Base-by-base conservation (phyloP, 768 basidiomycete species). In the Amanita exitialis region DNA sequence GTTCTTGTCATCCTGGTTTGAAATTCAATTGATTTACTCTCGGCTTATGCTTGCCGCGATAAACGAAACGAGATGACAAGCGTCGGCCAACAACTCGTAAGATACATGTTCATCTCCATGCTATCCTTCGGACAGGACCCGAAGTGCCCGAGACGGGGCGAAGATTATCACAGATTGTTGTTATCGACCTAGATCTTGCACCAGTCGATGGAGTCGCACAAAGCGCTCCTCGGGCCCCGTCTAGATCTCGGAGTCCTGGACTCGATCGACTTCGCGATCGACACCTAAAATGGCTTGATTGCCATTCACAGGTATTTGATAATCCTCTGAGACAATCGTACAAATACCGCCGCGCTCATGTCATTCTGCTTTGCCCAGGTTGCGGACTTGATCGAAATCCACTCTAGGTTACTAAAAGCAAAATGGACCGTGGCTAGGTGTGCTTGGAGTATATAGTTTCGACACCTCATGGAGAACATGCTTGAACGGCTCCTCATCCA, bases 401-500 rank as follows among this genome's bases (percentile, higher is more conserved):
- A 32, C 32, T 32, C 32, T 32, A 12, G 32, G 32, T 13, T 32
- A 32, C 32, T 32, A 32, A n/a, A 18, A 38, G 44, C 25, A 21
- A 42, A 51, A 43, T 30, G 35, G 20, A 28, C 16, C 25, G 35
- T 50, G 41, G 42, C 39, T 44, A 2, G 37, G 32, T 36, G 43
- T 10, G 25, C 42, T 44, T 28, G 34, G 50, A 44, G 34, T 51
- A 51, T 51, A 44, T 44, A 44, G 50, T 44, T 51, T 44, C 50
- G 41, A 35, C 41, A 44, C 50, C 50, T 51, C 50, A 44, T 51
- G 50, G 28, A 15, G 8, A 35, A 30, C 50, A 51, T 23, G 50
- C 50, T 51, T 42, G 42, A 51, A 44, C 39, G 42, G 50, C 42
- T 41, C 50, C 34, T 28, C 42, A 44, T 32, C 50, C 50, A 51